These are phyloP conservation scores for Backusella westeae DNA, from an alignment of 192 early-diverging fungal genomes.

Conservation along the genomic window DNA sequence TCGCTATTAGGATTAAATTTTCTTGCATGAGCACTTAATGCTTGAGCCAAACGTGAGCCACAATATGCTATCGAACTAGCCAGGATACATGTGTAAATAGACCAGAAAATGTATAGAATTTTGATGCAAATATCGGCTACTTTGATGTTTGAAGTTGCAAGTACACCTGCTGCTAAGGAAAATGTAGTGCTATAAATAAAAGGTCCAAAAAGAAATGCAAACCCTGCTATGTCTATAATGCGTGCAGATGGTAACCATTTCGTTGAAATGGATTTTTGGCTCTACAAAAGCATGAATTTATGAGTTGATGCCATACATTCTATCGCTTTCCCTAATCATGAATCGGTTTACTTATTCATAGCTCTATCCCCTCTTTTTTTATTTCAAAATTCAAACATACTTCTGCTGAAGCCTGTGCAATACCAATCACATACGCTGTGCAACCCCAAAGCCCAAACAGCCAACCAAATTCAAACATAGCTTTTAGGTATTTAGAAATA, in stretches of 20 bases:
- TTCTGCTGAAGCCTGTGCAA: no score
- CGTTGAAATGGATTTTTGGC: constrained; percentile 16
- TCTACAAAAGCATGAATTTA: background rate
- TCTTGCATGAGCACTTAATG: constrained; percentile 10
- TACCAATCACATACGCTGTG: constrained; percentile 15
- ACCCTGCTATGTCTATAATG: constrained; percentile 23
- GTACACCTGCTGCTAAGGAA: constrained; percentile 18
- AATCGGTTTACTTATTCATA: no score
- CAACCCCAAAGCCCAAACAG: constrained; percentile 23
- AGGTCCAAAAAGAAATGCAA: constrained; percentile 13
- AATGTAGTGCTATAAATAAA: constrained; percentile 16
- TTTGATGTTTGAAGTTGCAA: constrained; percentile 9
- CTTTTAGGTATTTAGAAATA: background rate
- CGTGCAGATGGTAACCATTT: constrained; percentile 26
- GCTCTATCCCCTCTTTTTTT: no score
- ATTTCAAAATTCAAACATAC: no score
- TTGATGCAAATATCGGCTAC: constrained; percentile 9
- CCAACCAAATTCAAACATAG: constrained; percentile 30
- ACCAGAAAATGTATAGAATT: constrained; percentile 31
- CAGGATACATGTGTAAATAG: constrained; percentile 2
- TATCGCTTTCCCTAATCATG: no score
- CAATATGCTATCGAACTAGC: constrained; percentile 11
- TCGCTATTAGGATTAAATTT: constrained; percentile 17
- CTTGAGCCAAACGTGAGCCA: constrained; percentile 13
- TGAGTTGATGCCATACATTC: no score